phyloP scores from a whole-genome alignment of 805 yeast species.

The Pichia phayaonensis region DNA sequence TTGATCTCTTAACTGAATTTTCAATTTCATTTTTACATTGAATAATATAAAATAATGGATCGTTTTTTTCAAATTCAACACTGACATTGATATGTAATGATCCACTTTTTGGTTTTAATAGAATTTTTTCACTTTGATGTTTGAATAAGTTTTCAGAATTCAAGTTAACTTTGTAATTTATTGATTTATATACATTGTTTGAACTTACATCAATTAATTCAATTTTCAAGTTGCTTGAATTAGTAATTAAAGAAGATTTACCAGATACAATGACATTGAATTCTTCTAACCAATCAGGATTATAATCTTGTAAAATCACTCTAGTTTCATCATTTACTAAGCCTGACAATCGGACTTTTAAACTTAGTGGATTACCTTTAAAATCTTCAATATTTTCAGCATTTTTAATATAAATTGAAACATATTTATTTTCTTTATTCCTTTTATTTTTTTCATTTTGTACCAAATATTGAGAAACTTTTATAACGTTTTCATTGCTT shows the following conservation, averaged over 20 bases:
- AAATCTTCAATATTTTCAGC: constrained; percentile 28
- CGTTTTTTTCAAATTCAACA: constrained; percentile 71
- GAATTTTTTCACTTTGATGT: constrained; percentile 16
- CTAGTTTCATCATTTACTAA: constrained; percentile 43
- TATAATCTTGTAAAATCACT: constrained; percentile 47
- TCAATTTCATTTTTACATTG: constrained; percentile 59
- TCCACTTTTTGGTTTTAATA: constrained; percentile 38
- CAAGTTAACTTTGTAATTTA: constrained; percentile 9
- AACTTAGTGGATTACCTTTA: constrained; percentile 24
- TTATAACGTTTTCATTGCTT: constrained; percentile 7
- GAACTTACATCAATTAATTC: constrained; percentile 17
- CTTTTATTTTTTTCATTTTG: neutral
- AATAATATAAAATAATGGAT: constrained; percentile 76
- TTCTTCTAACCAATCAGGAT: constrained; percentile 85
- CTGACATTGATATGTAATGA: constrained; percentile 57
- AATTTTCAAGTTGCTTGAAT: constrained; percentile 5
- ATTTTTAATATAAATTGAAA: constrained; percentile 19
- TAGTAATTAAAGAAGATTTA: neutral
- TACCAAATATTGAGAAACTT: constrained; percentile 13
- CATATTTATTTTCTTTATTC: constrained; percentile 12
- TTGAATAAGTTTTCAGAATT: constrained; percentile 3
- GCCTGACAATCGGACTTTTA: constrained; percentile 20
- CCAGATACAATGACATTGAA: constrained; percentile 41
- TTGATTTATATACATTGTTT: constrained; percentile 9
- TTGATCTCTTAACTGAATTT: constrained; percentile 58